Evolutionary conservation across 805 yeast species (phyloP).

Genomic region (Pichia paraexigua): DNA sequence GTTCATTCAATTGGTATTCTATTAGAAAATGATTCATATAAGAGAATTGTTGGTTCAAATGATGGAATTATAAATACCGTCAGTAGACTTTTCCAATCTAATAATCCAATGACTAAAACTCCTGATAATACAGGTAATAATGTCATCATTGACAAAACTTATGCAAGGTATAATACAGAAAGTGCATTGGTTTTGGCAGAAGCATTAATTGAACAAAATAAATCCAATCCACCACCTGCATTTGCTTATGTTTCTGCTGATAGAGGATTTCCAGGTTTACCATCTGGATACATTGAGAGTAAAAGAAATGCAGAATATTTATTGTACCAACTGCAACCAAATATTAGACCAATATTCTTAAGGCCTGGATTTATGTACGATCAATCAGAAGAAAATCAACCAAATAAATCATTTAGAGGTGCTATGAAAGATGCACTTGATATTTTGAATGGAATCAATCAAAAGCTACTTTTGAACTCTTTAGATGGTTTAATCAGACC

Average conservation of each 20-base stretch:
- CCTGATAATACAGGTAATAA: constrained; percentile 12
- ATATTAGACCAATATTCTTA: constrained; percentile 54
- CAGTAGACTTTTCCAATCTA: background rate
- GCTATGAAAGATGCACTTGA: constrained; percentile 26
- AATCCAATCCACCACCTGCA: constrained; percentile 2
- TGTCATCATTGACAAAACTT: background rate
- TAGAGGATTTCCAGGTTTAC: constrained; percentile 56
- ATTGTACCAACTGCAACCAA: constrained; percentile 31
- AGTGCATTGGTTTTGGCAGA: constrained; percentile 62
- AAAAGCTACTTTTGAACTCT: background rate
- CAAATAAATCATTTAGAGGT: constrained; percentile 26
- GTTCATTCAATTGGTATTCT: constrained; percentile 80
- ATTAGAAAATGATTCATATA: constrained; percentile 63
- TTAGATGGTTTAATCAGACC: constrained; percentile 36
- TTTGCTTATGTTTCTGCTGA: constrained; percentile 83
- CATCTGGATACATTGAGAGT: constrained; percentile 62
- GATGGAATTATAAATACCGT: background rate
- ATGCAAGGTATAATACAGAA: constrained; percentile 48
- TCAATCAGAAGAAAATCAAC: constrained; percentile 26
- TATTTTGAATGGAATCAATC: background rate
- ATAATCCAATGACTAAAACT: constrained; percentile 52
- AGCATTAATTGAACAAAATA: constrained; percentile 30
- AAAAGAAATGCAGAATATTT: constrained; percentile 73
- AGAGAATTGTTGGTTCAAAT: constrained; percentile 25
- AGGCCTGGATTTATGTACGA: constrained; percentile 86